Evolutionary conservation across 2,329 filamentous ascomycete genomes (phyloP).

Genomic region (Aureobasidium sp.): DNA sequence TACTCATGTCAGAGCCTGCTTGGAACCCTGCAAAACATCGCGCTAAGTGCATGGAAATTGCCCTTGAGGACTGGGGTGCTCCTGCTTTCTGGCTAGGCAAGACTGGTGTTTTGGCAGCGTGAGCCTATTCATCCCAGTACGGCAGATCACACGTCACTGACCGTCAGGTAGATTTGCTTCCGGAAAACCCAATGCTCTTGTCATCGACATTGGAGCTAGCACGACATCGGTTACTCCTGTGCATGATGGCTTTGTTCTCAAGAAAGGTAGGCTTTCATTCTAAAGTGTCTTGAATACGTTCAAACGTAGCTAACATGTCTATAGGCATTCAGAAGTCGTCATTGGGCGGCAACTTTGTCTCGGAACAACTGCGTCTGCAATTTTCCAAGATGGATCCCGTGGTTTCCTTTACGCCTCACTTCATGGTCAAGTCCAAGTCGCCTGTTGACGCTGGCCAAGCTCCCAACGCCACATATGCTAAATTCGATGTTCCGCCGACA

Average conservation of each 20-base stretch:
- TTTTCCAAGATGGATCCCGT: slow-evolving; percentile 59
- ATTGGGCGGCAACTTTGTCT: slow-evolving; percentile 83
- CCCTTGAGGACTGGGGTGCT: slow-evolving; percentile 93
- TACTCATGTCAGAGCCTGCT: slow-evolving; percentile 87
- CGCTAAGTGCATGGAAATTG: slow-evolving; percentile 91
- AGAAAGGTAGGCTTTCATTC: slow-evolving; percentile 45
- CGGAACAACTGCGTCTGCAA: slow-evolving; percentile 74
- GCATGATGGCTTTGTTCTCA: slow-evolving; percentile 88
- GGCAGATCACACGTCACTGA: too few relatives aligned
- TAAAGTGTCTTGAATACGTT: not conserved
- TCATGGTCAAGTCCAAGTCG: slow-evolving; percentile 77
- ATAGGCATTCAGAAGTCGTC: slow-evolving; percentile 72
- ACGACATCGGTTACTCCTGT: slow-evolving; percentile 88
- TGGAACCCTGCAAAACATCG: slow-evolving; percentile 85
- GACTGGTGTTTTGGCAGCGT: slow-evolving; percentile 78
- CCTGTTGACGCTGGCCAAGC: slow-evolving; percentile 79
- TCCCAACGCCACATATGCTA: slow-evolving; percentile 65
- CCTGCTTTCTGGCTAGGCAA: slow-evolving; percentile 91
- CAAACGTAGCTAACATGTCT: not conserved
- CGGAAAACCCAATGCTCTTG: slow-evolving; percentile 85
- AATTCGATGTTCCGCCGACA: slow-evolving; percentile 53
- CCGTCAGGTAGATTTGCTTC: slow-evolving; percentile 58
- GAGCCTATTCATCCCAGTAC: too few relatives aligned
- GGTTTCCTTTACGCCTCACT: slow-evolving; percentile 75
- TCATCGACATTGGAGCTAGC: slow-evolving; percentile 84